Base-by-base conservation (phyloP, 1,139 yeast species). In the Hanseniaspora sp. region DNA sequence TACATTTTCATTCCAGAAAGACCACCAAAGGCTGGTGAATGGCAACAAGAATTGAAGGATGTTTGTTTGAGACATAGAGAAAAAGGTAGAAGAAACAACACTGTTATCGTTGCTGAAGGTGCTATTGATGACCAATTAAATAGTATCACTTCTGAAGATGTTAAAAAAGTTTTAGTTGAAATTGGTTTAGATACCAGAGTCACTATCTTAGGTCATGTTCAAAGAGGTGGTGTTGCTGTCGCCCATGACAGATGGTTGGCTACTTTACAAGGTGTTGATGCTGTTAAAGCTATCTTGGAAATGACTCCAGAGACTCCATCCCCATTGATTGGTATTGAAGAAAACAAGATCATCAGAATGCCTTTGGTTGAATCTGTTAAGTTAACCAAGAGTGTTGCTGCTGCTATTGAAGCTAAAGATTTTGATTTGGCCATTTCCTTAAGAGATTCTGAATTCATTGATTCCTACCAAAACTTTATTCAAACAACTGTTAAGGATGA, bases 191-290 rank as follows among this genome's bases (percentile, higher is more conserved):
- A 84, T 67, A 84, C 94, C 7, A 76, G 90, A 69, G 79, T 83
- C 60, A 84, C 94, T 46, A 82, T 83, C 13, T 73, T 84, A 64
- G 94, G 94, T 48, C 94, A 84, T 63, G 94, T 84, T 46, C 94
- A 84, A 71, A 75, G 94, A 70, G 94, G 94, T 70, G 94, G 94
- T 62, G 77, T 86, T 46, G 92, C 94, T 11, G 90, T 83, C 53
- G 88, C 90, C 1, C 83, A 77, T 60, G 94, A 84, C 67, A 73
- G 94, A 65, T 70, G 79, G 64, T 69, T 84, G 64, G 92, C 90
- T 34, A 83, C 94, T 17, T 64, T 83, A 58, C 94, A 84, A 70
- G 94, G 92, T 68, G 90, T 83, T 54, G 92, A 83, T 60, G 92
- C 94, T 1, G 88, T 84, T 28, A 79, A 79, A 60, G 90, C 90